Base-by-base conservation (phyloP, 106 monocot genomes). In the Allium cepa region DNA sequence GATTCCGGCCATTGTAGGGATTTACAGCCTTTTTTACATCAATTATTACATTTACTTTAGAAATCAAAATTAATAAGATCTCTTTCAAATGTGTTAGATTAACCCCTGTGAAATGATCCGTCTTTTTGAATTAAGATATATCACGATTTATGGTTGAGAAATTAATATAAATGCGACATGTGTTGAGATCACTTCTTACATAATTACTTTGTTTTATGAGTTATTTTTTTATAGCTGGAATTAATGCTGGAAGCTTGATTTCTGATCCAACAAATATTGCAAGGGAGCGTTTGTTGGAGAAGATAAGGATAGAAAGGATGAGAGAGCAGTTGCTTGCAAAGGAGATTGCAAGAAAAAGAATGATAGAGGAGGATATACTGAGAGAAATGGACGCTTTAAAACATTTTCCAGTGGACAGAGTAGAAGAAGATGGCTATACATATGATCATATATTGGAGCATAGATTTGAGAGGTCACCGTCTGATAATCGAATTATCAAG, bases 361-460 rank as follows among this genome's bases (percentile, higher is more conserved):
- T 65, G 65, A 8, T 65, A 18, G 65, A 65, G 49, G 65, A 65
- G n/a, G 49, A 65, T 16, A 49, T 65, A 17, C n/a, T n/a, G 49
- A 65, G 65, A 27, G 65, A 65, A 18, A 5, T 65, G 49, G 49
- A n/a, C 17, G 11, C 18, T 36, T n/a, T 27, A 10, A 61, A 36
- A 36, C 17, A 36, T 10, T 9, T 26, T 22, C 27, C 61, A 8
- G 7, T 56, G 0, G 22, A 18, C 4, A 65, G 65, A 50, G 8
- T 49, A 17, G 65, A 50, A 18, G 65, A 65, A 36, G 3, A 36
- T 36, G 36, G 5, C 3, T 36, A 36, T 36, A 36, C 36, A 36
- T 36, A 4, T 36, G 36, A 36, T 36, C 36, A 36, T 36, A 36
- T 36, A 36, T 36, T 5, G 5, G 36, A 36, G 3, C 36, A 36